phyloP scores from a whole-genome alignment of 106 monocot species.

The Cymbidium sinense region DNA sequence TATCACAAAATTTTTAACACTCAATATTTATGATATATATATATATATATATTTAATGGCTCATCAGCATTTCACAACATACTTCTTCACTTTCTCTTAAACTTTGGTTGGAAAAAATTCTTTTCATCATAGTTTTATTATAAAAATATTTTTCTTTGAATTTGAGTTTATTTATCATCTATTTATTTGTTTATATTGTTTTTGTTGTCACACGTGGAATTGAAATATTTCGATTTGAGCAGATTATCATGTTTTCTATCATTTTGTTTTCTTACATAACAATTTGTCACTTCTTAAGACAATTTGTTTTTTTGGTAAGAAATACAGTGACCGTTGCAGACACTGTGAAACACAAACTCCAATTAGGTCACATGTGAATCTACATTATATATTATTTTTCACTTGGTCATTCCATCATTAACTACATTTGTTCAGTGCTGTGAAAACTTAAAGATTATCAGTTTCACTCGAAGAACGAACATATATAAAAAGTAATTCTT shows the following conservation, averaged over 20 bases:
- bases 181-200: not conserved
- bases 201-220: not conserved
- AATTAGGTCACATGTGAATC: not conserved
- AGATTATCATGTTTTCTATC: not conserved
- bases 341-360: not conserved
- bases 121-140: not conserved
- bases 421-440: not conserved
- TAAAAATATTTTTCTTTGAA: not conserved
- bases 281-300: not conserved
- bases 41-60: too few species aligned
- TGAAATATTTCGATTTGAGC: not conserved
- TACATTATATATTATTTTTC: not conserved
- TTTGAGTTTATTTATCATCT: not conserved
- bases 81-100: not conserved
- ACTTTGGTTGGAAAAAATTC: not conserved
- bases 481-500: not conserved
- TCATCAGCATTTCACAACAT: not conserved
- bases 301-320: too few species aligned
- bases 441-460: not conserved
- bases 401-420: not conserved
- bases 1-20: too few species aligned
- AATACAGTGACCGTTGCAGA: too few species aligned
- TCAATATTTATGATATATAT: too few species aligned
- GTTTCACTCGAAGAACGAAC: not conserved
- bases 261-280: not conserved